Evolutionary conservation across 2,329 filamentous ascomycete genomes (phyloP).

Genomic region (Magnaporthiopsis rhizophila): DNA sequence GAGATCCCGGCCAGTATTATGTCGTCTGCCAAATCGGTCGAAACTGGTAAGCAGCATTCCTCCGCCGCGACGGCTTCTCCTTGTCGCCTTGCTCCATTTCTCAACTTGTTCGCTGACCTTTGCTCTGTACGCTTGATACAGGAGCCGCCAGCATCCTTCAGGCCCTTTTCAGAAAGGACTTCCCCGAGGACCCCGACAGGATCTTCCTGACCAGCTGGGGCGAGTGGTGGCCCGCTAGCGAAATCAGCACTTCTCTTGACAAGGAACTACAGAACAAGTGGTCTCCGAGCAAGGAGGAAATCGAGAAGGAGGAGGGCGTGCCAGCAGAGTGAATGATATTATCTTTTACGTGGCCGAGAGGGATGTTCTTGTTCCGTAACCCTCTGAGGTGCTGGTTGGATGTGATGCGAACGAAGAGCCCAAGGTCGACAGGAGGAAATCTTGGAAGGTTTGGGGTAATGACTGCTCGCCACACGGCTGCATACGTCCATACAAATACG

Average conservation of each 20-base stretch:
- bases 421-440: too few species aligned
- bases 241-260: constrained; percentile 33
- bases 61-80: not conserved
- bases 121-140: constrained; percentile 13
- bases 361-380: too few species aligned
- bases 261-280: constrained; percentile 43
- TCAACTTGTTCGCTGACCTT: not conserved
- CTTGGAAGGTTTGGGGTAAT: too few species aligned
- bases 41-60: constrained; percentile 30
- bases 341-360: too few species aligned
- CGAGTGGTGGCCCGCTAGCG: constrained; percentile 44
- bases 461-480: too few species aligned
- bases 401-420: too few species aligned
- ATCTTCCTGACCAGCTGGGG: constrained; percentile 50
- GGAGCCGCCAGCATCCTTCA: constrained; percentile 36
- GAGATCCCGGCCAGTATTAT: constrained; percentile 19
- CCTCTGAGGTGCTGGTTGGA: too few species aligned
- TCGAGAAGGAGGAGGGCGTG: constrained; percentile 33
- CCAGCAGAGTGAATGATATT: not conserved
- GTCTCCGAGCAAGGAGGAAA: constrained; percentile 36
- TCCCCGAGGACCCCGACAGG: constrained; percentile 41
- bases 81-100: not conserved
- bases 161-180: constrained; percentile 35
- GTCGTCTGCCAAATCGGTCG: constrained; percentile 39
- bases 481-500: too few species aligned